These are phyloP conservation scores for Claviceps sp. DNA, from an alignment of 2,329 filamentous ascomycete genomes.

Conservation along the genomic window DNA sequence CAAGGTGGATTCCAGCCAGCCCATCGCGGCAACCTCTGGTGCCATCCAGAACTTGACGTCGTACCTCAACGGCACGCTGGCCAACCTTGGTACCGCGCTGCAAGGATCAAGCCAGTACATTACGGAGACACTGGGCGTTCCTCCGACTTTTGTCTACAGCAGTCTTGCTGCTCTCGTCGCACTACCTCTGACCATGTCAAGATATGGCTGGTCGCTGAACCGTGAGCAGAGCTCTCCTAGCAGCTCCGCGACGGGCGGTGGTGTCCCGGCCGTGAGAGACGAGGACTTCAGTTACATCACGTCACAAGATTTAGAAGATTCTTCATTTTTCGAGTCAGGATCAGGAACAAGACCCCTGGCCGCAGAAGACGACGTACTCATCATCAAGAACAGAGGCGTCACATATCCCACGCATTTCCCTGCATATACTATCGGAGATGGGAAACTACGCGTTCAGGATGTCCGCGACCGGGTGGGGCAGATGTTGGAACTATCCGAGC, in stretches of 20 bases:
- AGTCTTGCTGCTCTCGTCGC: slow-evolving; percentile 36
- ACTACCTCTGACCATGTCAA: slow-evolving; percentile 39
- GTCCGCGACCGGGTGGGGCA: slow-evolving; percentile 54
- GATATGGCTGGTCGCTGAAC: slow-evolving; percentile 35
- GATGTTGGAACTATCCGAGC: slow-evolving; percentile 48
- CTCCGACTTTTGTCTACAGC: slow-evolving; percentile 35
- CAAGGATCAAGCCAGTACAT: slow-evolving; percentile 38
- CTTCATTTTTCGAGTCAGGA: slow-evolving; percentile 12
- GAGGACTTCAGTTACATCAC: slow-evolving; percentile 75
- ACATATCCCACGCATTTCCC: slow-evolving; percentile 61
- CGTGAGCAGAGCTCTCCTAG: slow-evolving; percentile 39
- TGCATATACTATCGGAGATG: slow-evolving; percentile 61
- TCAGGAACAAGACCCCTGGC: not conserved
- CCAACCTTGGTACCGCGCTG: slow-evolving; percentile 34
- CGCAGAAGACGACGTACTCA: slow-evolving; percentile 54
- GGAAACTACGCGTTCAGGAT: slow-evolving; percentile 53
- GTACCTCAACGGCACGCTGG: slow-evolving; percentile 41
- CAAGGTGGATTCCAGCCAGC: slow-evolving; percentile 51
- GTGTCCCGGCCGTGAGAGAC: slow-evolving; percentile 52
- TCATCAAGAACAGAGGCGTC: slow-evolving; percentile 54
- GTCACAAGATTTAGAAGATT: slow-evolving; percentile 52
- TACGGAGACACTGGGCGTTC: slow-evolving; percentile 35
- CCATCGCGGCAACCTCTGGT: slow-evolving; percentile 47
- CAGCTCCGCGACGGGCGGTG: slow-evolving; percentile 31
- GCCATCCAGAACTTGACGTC: slow-evolving; percentile 46